Conservation (phyloP, 2,329 filamentous ascomycete genomes). For the Colletotrichum orchidophilum region DNA sequence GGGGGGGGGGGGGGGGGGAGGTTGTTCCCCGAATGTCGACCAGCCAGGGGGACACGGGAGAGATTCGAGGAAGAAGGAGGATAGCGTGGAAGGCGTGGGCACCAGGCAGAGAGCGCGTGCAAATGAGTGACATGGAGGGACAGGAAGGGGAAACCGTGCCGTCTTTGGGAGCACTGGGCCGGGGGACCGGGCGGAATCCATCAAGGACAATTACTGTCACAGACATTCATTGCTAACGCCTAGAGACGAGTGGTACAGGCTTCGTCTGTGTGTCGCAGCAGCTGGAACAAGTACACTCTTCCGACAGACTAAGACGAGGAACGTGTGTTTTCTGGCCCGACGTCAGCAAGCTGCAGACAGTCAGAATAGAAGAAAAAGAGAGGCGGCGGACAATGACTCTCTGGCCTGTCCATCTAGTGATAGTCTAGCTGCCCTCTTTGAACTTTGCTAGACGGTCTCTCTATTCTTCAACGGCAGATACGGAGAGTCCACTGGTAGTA, state of each 20-base stretch:
- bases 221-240: neutral
- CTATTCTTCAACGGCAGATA: neutral
- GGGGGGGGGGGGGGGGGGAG: too few relatives aligned
- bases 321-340: neutral
- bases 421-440: neutral
- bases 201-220: neutral
- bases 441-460: neutral
- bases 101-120: neutral
- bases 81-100: neutral
- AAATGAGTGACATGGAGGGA: neutral
- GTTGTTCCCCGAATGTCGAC: too few relatives aligned
- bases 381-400: neutral
- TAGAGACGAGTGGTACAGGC: neutral
- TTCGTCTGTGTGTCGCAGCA: neutral
- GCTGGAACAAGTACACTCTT: constrained; percentile 6
- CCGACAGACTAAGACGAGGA: neutral
- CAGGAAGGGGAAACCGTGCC: neutral
- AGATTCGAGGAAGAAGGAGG: too few relatives aligned
- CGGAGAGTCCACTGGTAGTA: neutral
- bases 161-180: constrained; percentile 10
- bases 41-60: too few relatives aligned
- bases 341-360: neutral
- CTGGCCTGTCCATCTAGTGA: too few relatives aligned
- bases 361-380: neutral
- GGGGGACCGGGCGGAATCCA: neutral